Base-by-base conservation (phyloP, 768 basidiomycete species). In the Boletus eberwhitei region DNA sequence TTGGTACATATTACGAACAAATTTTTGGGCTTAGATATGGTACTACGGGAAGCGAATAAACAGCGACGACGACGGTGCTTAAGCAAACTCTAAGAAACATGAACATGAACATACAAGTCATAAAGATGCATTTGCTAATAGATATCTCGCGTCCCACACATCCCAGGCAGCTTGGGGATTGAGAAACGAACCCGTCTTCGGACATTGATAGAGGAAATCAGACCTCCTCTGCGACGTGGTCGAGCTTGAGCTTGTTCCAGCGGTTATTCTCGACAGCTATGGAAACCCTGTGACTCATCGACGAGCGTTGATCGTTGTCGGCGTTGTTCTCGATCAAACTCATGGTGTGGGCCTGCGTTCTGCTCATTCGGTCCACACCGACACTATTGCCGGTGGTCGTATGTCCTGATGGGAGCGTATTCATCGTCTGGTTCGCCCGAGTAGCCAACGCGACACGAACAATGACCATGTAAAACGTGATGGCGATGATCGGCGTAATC, bases 401-500 rank as follows among this genome's bases (percentile, higher is more conserved):
- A 1, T 29, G 17, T n/a, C 13, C 14, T 1, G 32, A 0, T 8
- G 9, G 17, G 17, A 12, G 22, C 6, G 7, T 5, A n/a, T 16
- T 17, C 34, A 1, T 2, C 4, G 4, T 2, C 11, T n/a, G 35
- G 17, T 13, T 31, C 21, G 34, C 35, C 9, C 17, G 29, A 16
- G 22, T 32, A 5, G 39, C 22, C 24, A 55, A 38, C 8, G 50
- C 53, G 44, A 60, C 53, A 2, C 59, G 59, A 13, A 60, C 41
- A 17, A 60, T 60, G 36, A 61, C 59, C 59, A 60, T 60, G 40
- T 61, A 60, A 35, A 60, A 60, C 8, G 54, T 60, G 47, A 61
- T 55, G 34, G 59, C 34, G 26, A 61, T 50, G 37, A 56, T 56
- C 4, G 59, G 59, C 21, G 50, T 39, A 14, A 60, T 41, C 59